Percentiles rank a stretch among this genome's conserved stretches.
phyloP scores from a whole-genome alignment of 75 land plant genomes.

The Adiantum capillusveneris region DNA sequence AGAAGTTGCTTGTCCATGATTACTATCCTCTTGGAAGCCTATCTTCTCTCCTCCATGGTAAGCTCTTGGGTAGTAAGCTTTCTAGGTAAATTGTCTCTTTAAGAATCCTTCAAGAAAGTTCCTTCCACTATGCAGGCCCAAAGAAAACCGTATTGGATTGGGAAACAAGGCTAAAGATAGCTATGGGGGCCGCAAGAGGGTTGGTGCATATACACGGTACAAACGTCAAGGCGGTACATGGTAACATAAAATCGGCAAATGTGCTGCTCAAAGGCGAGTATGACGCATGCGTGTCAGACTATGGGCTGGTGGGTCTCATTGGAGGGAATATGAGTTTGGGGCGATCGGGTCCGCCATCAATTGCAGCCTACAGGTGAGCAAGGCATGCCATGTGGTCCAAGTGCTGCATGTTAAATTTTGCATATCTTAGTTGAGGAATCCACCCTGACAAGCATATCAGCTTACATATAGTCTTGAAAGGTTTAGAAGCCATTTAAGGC shows the following conservation, averaged over 20 bases:
- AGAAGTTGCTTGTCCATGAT: constrained; percentile 63
- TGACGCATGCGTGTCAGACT: constrained; percentile 55
- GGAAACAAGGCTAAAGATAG: constrained; percentile 25
- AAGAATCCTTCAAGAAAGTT: too few species aligned
- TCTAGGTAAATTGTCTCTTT: constrained; percentile 37
- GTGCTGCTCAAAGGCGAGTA: constrained; percentile 37
- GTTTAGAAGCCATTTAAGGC: too few species aligned
- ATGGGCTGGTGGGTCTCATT: constrained; percentile 48
- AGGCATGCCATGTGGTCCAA: too few species aligned
- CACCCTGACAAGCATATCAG: too few species aligned
- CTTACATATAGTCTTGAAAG: too few species aligned
- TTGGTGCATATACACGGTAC: constrained; percentile 40
- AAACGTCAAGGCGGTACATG: constrained; percentile 32
- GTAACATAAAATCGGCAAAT: constrained; percentile 49
- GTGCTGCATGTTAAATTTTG: too few species aligned
- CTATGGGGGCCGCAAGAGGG: constrained; percentile 39
- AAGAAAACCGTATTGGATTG: constrained; percentile 26
- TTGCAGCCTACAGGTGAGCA: too few species aligned
- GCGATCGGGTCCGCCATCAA: too few species aligned
- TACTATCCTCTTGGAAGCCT: constrained; percentile 59
- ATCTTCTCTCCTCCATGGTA: constrained; percentile 53
- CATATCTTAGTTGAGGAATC: too few species aligned
- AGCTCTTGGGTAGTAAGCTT: constrained; percentile 49
- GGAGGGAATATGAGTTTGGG: too few species aligned
- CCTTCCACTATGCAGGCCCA: too few species aligned